Evolutionary conservation across 148 eudicot species (phyloP).

Genomic region (Nyssa sinensis): DNA sequence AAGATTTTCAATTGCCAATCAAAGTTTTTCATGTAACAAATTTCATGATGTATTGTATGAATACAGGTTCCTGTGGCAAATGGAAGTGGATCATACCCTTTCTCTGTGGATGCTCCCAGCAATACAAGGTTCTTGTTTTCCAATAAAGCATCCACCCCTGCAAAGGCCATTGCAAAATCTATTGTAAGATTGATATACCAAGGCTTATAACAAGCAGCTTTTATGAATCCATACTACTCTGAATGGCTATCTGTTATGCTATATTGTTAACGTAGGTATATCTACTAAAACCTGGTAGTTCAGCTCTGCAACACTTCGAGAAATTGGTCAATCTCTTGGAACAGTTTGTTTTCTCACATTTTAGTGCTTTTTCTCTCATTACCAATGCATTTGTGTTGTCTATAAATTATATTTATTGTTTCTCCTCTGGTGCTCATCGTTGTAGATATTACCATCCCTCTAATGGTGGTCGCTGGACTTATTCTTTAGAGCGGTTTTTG

Average conservation of each 20-base stretch:
- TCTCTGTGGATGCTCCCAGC: conserved; percentile 85
- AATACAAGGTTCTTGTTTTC: conserved; percentile 92
- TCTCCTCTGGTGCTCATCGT: conserved; percentile 10
- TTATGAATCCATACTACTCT: neutral
- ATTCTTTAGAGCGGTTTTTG: conserved; percentile 82
- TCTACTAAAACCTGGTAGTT: conserved; percentile 74
- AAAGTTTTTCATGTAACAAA: neutral
- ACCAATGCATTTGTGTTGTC: conserved; percentile 10
- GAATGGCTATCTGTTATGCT: neutral
- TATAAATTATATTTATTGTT: conserved; percentile 1
- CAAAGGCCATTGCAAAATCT: conserved; percentile 94
- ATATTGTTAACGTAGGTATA: conserved; percentile 63
- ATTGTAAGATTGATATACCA: conserved; percentile 56
- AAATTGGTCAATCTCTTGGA: conserved; percentile 89
- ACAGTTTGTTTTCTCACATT: conserved; percentile 66
- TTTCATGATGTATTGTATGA: neutral
- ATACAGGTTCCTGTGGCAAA: conserved; percentile 96
- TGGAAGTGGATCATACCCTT: conserved; percentile 83
- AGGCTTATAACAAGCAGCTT: conserved; percentile 1
- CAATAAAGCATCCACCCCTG: conserved; percentile 68
- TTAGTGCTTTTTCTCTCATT: conserved; percentile 13
- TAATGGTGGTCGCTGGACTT: conserved; percentile 99
- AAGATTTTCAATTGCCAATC: neutral
- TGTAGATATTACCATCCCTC: conserved; percentile 96
- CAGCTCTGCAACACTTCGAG: conserved; percentile 70